Evolutionary conservation across 495 filamentous ascomycete species (phyloP), one percentile per base, ranked within the genome.

Genomic region (Oidiodendron maius): DNA sequence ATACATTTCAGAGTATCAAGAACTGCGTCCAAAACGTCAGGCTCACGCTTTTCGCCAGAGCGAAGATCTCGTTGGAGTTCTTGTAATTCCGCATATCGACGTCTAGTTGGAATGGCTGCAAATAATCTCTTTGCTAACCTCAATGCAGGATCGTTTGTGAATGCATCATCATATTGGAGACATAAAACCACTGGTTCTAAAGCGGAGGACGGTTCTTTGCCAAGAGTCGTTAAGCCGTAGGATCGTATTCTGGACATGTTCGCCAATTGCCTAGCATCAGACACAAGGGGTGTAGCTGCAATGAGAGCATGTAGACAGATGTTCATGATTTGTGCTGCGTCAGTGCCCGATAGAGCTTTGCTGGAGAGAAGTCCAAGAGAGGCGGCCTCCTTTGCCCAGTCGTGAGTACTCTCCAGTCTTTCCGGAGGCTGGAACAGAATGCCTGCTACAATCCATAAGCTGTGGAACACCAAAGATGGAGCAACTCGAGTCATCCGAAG

Each of bases 361-460:
- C 71, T 70, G 1, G 66, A 67, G 6, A 71, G 61, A 0, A 63
- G 50, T 12, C 57, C 58, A 34, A 66, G 59, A 22, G 56, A 46
- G 20, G 49, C 13, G 6, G 17, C 36, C 3, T 55, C 51, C 37
- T 52, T 54, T 62, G 39, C 63, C 64, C 48, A 72, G 68, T 64
- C 53, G 32, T 57, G 52, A 1, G 51, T 44, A n/a, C 13, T 17
- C n/a, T 72, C 66, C 12, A 88, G 69, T 16, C 75, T 63, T 42
- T 70, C 71, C 2, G 86, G 84, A 0, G 82, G 80, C 20, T 74
- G 68, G 58, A 89, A 91, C 11, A 91, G 64, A 28, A 73, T 68
- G 18, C 80, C 80, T n/a, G 83, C 61, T 6, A 83, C 77, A 58
- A 72, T 73, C 88, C 89, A 94, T 4, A 95, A 64, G 50, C 84